A percentile compares a stretch with the other conserved stretches of the same genome.
phyloP scores from a whole-genome alignment of 2,329 filamentous ascomycete species.

The Blastomyces percursus region DNA sequence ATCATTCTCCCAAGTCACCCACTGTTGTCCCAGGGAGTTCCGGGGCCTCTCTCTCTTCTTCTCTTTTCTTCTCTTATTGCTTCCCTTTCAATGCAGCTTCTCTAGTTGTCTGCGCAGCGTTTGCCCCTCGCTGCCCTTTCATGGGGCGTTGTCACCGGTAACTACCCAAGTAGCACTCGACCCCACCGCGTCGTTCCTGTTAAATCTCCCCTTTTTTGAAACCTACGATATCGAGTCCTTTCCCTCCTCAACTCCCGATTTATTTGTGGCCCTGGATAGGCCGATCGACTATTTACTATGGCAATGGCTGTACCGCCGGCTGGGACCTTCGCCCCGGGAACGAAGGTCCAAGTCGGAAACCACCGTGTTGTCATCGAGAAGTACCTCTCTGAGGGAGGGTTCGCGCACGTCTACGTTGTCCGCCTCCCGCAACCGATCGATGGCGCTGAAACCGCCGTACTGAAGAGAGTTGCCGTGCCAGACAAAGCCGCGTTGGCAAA shows the following conservation, averaged over 20 bases:
- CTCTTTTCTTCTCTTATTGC: neutral
- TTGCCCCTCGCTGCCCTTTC: slow-evolving; percentile 4
- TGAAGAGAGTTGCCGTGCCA: slow-evolving; percentile 92
- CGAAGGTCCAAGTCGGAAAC: slow-evolving; percentile 89
- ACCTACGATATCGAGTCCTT: neutral
- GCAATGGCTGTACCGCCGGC: slow-evolving; percentile 41
- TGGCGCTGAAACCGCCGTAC: slow-evolving; percentile 68
- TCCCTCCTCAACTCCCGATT: no score
- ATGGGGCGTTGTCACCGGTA: slow-evolving; percentile 1
- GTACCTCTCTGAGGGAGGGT: slow-evolving; percentile 95
- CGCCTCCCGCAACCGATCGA: slow-evolving; percentile 67
- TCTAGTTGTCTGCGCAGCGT: neutral
- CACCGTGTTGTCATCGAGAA: slow-evolving; percentile 92
- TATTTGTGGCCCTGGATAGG: neutral
- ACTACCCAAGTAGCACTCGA: neutral
- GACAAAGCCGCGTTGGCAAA: slow-evolving; percentile 89
- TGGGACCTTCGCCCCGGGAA: slow-evolving; percentile 84
- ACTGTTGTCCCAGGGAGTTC: neutral
- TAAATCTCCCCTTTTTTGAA: no score
- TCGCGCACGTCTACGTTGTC: slow-evolving; percentile 96
- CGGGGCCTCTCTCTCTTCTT: neutral
- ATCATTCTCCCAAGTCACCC: slow-evolving; percentile 2
- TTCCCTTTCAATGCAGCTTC: slow-evolving; percentile 5
- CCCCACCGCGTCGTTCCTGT: neutral
- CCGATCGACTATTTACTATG: slow-evolving; percentile 23